Base-by-base conservation (phyloP, 257 asterid species). In the Paulownia fortunei region DNA sequence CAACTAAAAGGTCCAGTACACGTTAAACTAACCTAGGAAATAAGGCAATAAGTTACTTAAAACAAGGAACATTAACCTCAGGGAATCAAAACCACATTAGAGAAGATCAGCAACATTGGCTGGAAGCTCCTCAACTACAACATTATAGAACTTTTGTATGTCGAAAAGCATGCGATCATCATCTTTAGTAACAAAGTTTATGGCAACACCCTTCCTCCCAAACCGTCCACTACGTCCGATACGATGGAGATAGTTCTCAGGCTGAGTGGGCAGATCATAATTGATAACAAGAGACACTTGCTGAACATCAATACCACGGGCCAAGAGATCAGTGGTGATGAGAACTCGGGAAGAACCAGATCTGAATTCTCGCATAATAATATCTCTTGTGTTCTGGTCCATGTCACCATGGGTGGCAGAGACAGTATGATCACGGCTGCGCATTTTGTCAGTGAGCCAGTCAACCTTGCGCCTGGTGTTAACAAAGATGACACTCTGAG, bases 191-290 rank as follows among this genome's bases (percentile, higher is more conserved):
- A 87, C 93, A 24, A 89, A 89, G 79, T 89, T 89, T 49, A 89
- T 89, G 7, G 92, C 92, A 21, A 86, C 91, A 75, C 91, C 92
- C 84, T 86, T 88, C 82, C 93, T 88, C 81, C 93, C 93, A 34
- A 88, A 88, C 30, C 93, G 76, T 21, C 92, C 91, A 79, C 89
- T 88, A 36, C 92, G 81, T 34, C 91, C 91, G 30, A 88, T 88
- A 81, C 92, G 89, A 68, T 88, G 92, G 61, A 88, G 87, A 52
- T 88, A 88, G 79, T 88, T 88, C 81, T 88, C 92, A 0, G 92
- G 92, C 86, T 86, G 92, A 23, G 92, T 88, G 5, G 92, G 92
- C 49, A 88, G 84, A 30, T 88, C 92, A 2, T 73, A 88, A 72
- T 88, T 86, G 78, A 86, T 84, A 0, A 88, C 92, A n/a, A 88